Conservation (phyloP, 2,329 filamentous ascomycete genomes). For the Colletotrichum cordylinicola region DNA sequence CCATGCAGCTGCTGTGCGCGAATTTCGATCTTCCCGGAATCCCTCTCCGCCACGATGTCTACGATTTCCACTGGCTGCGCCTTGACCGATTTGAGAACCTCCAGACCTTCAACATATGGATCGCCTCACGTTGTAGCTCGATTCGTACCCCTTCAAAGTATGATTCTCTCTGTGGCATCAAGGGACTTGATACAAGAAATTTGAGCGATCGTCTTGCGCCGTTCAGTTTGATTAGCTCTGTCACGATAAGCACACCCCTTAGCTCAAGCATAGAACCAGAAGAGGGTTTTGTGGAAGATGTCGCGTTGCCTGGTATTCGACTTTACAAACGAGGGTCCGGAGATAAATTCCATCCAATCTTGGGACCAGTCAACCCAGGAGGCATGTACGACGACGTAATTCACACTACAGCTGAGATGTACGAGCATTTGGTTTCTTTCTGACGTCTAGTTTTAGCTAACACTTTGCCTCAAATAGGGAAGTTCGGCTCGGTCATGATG, state of each 20-base stretch:
- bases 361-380: background rate
- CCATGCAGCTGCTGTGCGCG: background rate
- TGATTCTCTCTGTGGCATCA: background rate
- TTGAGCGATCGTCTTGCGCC: background rate
- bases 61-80: constrained; percentile 12
- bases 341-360: background rate
- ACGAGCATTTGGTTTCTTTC: too few relatives aligned
- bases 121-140: background rate
- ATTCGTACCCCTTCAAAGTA: background rate
- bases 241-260: background rate
- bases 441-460: too few relatives aligned
- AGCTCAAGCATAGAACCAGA: background rate
- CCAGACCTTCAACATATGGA: background rate
- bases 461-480: too few relatives aligned
- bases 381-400: background rate
- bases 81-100: background rate
- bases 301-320: background rate
- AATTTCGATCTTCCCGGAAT: background rate
- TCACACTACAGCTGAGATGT: background rate
- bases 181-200: background rate
- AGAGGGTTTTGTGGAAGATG: background rate
- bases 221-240: background rate
- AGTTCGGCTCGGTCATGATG: too few relatives aligned
- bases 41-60: background rate
- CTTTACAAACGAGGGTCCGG: background rate